Evolutionary conservation across 768 basidiomycete species (phyloP), one percentile per base, ranked within the genome.

Genomic region (Tricholoma bakamatsutake): DNA sequence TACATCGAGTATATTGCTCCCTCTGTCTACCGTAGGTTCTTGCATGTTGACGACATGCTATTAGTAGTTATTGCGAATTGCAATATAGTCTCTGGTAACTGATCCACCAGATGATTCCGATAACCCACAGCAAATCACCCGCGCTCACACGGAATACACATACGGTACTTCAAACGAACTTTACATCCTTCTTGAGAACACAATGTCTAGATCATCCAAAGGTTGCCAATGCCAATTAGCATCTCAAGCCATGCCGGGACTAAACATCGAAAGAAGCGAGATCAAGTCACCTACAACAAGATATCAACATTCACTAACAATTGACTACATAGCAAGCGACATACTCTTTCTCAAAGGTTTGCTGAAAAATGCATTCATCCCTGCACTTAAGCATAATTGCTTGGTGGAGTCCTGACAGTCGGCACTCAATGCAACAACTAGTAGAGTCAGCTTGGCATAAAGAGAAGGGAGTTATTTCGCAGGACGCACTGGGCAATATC

Each of bases 381-480:
- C 88, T 3, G 85, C 84, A 59, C 84, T 87, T n/a, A 88, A 67
- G 61, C 87, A 90, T 9, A 88, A 75, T 64, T 83, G 80, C 62
- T 87, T 87, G 1, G 87, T 87, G 4, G 85, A 86, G 50, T 87
- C 85, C 68, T 89, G 86, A 60, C 84, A 86, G 66, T 90, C 87
- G 2, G 87, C 87, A 62, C 85, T 87, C 50, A 90, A 68, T 2
- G 86, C 87, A 35, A 87, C 79, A 52, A 90, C 86, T 88, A 57
- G 17, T 24, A 37, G 15, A 45, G 27, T 15, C 17, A 45, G 10
- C n/a, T n/a, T 21, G 21, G 15, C 9, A 28, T 13, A 5, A 35
- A 34, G 7, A 34, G 24, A 56, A 30, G 40, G 31, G 39, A 27
- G 24, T 11, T n/a, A 27, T 13, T 2, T 13, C 3, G 18, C 39